Percentiles rank a stretch among this genome's conserved stretches.
Conservation (phyloP, 805 yeast species). For the Metschnikowia arizonensis region DNA sequence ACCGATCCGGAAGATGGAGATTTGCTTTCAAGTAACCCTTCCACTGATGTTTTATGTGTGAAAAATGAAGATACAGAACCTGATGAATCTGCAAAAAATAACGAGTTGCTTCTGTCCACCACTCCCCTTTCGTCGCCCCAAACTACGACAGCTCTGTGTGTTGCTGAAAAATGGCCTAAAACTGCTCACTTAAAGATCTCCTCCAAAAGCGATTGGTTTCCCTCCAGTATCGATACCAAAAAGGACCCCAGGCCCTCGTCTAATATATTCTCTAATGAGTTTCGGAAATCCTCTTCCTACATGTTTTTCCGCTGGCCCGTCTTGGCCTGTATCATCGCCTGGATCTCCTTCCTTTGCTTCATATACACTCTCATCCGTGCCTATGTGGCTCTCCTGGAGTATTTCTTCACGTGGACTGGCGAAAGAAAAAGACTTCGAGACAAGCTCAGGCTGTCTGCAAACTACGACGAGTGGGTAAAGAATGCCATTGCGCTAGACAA, state of each 20-base stretch:
- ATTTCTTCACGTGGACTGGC: slow-evolving; percentile 58
- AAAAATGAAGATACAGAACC: not conserved
- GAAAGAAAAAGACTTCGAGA: slow-evolving; percentile 47
- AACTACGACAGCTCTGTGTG: not conserved
- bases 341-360: slow-evolving; percentile 50
- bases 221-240: slow-evolving; percentile 15
- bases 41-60: slow-evolving; percentile 11
- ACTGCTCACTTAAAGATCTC: slow-evolving; percentile 18
- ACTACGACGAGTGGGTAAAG: slow-evolving; percentile 58
- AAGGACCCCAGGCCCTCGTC: slow-evolving; percentile 6
- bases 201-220: slow-evolving; percentile 28
- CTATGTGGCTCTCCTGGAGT: slow-evolving; percentile 62
- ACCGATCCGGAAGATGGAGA: slow-evolving; percentile 27
- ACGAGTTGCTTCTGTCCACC: not conserved
- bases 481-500: slow-evolving; percentile 57
- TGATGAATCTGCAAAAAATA: slow-evolving; percentile 1
- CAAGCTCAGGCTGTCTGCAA: slow-evolving; percentile 44
- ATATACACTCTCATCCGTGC: slow-evolving; percentile 51
- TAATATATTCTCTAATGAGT: slow-evolving; percentile 30
- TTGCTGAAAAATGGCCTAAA: not conserved
- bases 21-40: slow-evolving; percentile 1
- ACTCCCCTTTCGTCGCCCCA: not conserved
- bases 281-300: slow-evolving; percentile 32
- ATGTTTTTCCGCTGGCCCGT: slow-evolving; percentile 63
- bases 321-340: slow-evolving; percentile 45